These are phyloP conservation scores for Sinapis alba DNA, from an alignment of 441 rosid species.

Conservation along the genomic window DNA sequence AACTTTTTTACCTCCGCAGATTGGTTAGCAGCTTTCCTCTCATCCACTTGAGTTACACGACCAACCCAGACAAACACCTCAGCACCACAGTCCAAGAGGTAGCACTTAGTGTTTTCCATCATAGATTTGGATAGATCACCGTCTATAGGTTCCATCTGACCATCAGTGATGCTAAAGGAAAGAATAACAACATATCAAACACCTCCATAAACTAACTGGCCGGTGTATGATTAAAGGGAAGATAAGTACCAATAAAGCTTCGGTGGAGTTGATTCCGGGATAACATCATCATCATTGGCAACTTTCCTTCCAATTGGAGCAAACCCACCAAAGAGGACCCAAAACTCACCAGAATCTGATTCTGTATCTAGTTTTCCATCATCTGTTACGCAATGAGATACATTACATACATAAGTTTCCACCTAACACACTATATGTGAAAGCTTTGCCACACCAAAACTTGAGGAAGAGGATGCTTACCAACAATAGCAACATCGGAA, in stretches of 20 bases:
- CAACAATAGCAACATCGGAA: conserved; percentile 90
- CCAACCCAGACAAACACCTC: conserved; percentile 98
- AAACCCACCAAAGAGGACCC: conserved; percentile 99
- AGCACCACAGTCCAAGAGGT: conserved; percentile 85
- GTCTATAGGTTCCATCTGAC: conserved; percentile 67
- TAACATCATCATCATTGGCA: conserved; percentile 72
- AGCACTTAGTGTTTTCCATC: conserved; percentile 91
- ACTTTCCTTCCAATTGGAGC: conserved; percentile 97
- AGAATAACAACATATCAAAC: conserved; percentile 36
- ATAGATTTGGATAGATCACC: conserved; percentile 86
- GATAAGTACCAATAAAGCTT: conserved; percentile 66
- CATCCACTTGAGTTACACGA: conserved; percentile 94
- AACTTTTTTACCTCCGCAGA: conserved; percentile 71
- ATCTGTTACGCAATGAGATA: conserved; percentile 51
- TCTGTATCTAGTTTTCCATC: conserved; percentile 98
- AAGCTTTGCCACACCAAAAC: conserved; percentile 8
- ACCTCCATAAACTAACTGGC: not conserved
- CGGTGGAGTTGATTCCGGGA: conserved; percentile 74
- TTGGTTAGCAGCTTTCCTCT: conserved; percentile 85
- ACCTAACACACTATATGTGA: conserved; percentile 14
- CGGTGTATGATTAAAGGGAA: not conserved
- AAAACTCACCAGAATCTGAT: conserved; percentile 98
- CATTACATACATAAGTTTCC: conserved; percentile 23
- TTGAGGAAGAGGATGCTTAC: conserved; percentile 49
- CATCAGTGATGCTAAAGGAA: conserved; percentile 60